Evolutionary conservation across 768 basidiomycete genomes (phyloP), one percentile per base, ranked within the genome.

Genomic region (Leccinum obscurum): DNA sequence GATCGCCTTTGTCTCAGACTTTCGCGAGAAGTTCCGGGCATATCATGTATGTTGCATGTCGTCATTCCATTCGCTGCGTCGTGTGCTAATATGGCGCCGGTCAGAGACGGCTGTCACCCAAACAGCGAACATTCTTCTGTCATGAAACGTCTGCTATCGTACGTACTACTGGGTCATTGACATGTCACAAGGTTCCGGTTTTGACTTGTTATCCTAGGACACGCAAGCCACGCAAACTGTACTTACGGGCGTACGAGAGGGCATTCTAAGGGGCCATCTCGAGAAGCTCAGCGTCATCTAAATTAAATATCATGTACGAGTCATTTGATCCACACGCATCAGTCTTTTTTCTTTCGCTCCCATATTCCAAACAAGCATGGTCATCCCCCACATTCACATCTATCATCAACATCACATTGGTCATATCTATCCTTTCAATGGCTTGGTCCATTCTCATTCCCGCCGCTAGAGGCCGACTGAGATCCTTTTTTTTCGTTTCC

Each of bases 81-180:
- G n/a, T 10, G 1, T n/a, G n/a, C 24, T 56, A 58, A 63, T 46
- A 30, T 8, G 51, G 55, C 34, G 24, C 37, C 41, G 44, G 55
- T 37, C 61, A 88, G 85, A 83, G 79, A 68, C 80, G 81, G 24
- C 73, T 81, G 24, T 89, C 87, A 2, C 84, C 85, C 1, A 72
- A 78, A 35, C 74, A 78, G 28, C 78, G 89, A 5, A 77, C 83
- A 1, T 89, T 89, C 66, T 83, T 87, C 64, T 85, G 83, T 62
- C 83, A 90, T 65, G 84, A 87, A 66, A 89, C 88, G 0, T 87
- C 87, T 41, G 88, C 88, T 5, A 83, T 89, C 50, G 88, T 88
- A 66, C 55, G 86, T 81, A 46, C 1, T 32, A 2, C 9, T 53
- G 8, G 17, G 28, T 24, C 9, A 9, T 52, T 15, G 10, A 28